These are phyloP conservation scores for Alternaria longipes DNA, from an alignment of 2,329 filamentous ascomycete species.

Conservation along the genomic window DNA sequence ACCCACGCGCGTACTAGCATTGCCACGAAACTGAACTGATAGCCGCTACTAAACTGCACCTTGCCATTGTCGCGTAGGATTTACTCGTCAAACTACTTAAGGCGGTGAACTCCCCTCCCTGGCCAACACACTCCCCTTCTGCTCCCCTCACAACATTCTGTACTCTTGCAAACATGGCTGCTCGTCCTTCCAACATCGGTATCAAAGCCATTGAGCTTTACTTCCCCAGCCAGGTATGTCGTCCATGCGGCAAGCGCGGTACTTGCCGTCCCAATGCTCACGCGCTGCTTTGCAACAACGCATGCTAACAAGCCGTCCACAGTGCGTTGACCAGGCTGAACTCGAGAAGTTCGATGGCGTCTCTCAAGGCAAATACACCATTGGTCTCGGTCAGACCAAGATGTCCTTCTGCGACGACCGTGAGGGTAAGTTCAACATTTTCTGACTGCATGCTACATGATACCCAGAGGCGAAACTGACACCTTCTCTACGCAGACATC, in stretches of 20 bases:
- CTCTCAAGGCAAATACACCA: conserved; percentile 62
- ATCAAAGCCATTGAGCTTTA: conserved; percentile 66
- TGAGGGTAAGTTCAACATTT: conserved; percentile 54
- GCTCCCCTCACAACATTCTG: conserved; percentile 23
- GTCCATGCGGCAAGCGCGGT: background rate
- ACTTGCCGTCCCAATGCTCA: background rate
- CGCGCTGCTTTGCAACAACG: conserved; percentile 15
- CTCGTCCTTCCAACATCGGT: conserved; percentile 60
- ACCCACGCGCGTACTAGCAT: conserved; percentile 33
- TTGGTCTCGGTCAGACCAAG: conserved; percentile 64
- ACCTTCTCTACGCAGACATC: conserved; percentile 53
- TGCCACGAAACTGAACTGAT: conserved; percentile 40
- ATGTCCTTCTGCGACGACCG: conserved; percentile 66
- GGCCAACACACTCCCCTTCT: conserved; percentile 28
- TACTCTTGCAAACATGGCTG: conserved; percentile 51
- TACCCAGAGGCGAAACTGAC: conserved; percentile 22
- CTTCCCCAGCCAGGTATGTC: conserved; percentile 62
- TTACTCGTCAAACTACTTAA: conserved; percentile 40
- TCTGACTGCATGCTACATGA: background rate
- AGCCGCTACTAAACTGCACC: conserved; percentile 49
- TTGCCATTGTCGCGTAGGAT: conserved; percentile 43
- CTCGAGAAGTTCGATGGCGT: conserved; percentile 66
- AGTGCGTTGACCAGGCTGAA: conserved; percentile 64
- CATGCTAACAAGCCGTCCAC: conserved; percentile 30
- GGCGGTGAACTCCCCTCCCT: conserved; percentile 42